Base-by-base conservation (phyloP, 2,329 filamentous ascomycete species). In the Xylaria polymorpha region DNA sequence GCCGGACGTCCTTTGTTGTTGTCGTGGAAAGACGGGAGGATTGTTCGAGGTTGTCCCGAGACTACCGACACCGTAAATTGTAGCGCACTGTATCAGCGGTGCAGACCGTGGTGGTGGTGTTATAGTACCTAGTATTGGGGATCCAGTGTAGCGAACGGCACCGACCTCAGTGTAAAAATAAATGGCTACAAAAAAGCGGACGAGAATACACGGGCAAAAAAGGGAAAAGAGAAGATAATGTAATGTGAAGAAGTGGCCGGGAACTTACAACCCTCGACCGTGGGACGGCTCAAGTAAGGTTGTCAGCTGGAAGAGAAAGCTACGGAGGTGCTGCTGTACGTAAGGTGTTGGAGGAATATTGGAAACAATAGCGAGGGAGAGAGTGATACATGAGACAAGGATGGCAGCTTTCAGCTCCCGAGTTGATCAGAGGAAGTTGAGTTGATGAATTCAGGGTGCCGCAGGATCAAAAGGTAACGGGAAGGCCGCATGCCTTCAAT, bases 11-110 rank as follows among this genome's bases (percentile, higher is more conserved):
- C 60, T 64, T 66, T 63, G 61, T 66, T 32, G n/a, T 44, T 32
- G 67, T 66, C 61, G 67, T 64, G 64, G 62, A 51, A 35, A 37
- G 50, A 64, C 44, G 37, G 51, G 51, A 41, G 37, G n/a, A 44
- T 56, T 48, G 56, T 50, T 58, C 46, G 59, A 44, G 41, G 51
- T 35, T 43, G 58, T 32, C 46, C 20, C 20, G 44, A 51, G 32
- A 29, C 46, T 14, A 15, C 51, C 4, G 32, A 41, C 43, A 41
- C 22, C 25, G 10, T 44, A 39, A 18, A 37, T 50, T 43, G 20
- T 29, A 25, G 46, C n/a, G 59, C 35, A 15, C 15, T 55, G 51
- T 32, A 55, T 22, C 15, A 61, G 22, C 10, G 32, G 53, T 8
- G 61, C 22, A 18, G 22, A n/a, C 35, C 32, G 37, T 29, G 15